Percentiles rank a stretch among this genome's conserved stretches.
Evolutionary conservation across 2,329 filamentous ascomycete genomes (phyloP).

Genomic region (Huntiella bhutanensis): DNA sequence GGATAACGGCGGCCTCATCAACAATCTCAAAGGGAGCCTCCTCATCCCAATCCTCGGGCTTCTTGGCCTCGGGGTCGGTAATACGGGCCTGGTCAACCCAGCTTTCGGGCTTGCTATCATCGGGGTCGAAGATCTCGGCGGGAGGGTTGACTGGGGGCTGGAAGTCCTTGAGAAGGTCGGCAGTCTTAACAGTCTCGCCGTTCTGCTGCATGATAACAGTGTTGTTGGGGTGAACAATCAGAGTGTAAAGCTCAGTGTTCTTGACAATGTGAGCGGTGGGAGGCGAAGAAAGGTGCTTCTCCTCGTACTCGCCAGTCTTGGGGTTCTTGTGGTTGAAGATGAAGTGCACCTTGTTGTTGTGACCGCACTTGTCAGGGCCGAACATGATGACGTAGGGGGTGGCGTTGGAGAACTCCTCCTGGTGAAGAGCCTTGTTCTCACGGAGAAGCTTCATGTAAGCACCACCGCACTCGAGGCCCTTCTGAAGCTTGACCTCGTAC

Average conservation of each 20-base stretch:
- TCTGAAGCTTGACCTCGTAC: conserved; percentile 98
- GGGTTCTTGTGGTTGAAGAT: conserved; percentile 99
- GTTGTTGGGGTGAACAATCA: conserved; percentile 93
- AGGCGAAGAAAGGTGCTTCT: conserved; percentile 85
- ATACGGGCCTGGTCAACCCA: conserved; percentile 95
- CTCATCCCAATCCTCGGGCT: conserved; percentile 98
- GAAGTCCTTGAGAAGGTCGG: conserved; percentile 88
- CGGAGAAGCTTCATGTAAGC: conserved; percentile 98
- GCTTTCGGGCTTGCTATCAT: conserved; percentile 83
- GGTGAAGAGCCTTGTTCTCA: conserved; percentile 90
- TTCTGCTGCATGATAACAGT: conserved; percentile 85
- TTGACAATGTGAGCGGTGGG: conserved; percentile 79
- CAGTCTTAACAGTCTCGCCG: conserved; percentile 71
- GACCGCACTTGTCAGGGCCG: conserved; percentile 95
- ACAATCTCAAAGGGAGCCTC: conserved; percentile 92
- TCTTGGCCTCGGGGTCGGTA: conserved; percentile 75
- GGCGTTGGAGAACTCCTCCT: conserved; percentile 93
- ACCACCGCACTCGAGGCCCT: conserved; percentile 91
- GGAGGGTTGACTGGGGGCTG: conserved; percentile 78
- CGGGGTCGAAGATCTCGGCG: conserved; percentile 84
- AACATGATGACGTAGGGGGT: conserved; percentile 99
- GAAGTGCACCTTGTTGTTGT: conserved; percentile 96
- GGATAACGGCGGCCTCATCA: conserved; percentile 77
- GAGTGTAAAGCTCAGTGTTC: conserved; percentile 84
- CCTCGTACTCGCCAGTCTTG: conserved; percentile 98